Conservation (phyloP, 139 green algal genomes). For the Picochlorum costavermella region DNA sequence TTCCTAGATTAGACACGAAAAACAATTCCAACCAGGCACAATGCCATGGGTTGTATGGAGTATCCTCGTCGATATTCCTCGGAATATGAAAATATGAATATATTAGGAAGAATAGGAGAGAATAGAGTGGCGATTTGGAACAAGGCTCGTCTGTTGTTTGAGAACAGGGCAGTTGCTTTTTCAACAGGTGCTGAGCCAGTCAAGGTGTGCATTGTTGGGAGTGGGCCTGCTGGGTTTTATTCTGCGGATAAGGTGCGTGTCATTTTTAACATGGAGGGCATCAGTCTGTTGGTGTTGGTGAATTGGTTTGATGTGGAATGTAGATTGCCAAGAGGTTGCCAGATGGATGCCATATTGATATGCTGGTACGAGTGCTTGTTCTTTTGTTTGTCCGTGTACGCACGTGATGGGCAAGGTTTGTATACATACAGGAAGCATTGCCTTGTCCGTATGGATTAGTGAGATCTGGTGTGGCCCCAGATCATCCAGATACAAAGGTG, state of each 20-base stretch:
- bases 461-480: slow-evolving; percentile 86
- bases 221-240: slow-evolving; percentile 83
- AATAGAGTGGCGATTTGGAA: background rate
- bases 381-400: background rate
- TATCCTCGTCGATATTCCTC: too few species aligned
- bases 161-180: slow-evolving; percentile 4
- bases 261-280: background rate
- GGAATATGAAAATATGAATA: background rate
- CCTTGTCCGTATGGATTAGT: slow-evolving; percentile 93
- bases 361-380: background rate
- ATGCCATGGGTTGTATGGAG: too few species aligned
- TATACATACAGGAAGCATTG: slow-evolving; percentile 57
- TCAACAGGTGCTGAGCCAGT: background rate
- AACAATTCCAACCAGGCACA: background rate
- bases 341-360: background rate
- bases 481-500: slow-evolving; percentile 88
- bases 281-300: background rate
- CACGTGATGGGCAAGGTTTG: background rate
- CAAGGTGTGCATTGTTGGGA: slow-evolving; percentile 72
- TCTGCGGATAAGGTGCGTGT: slow-evolving; percentile 49
- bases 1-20: background rate
- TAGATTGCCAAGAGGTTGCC: background rate
- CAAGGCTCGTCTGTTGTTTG: background rate
- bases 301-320: background rate
- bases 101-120: background rate